phyloP scores from a whole-genome alignment of 192 early-diverging fungal genomes.

The Entomortierella parvispora region DNA sequence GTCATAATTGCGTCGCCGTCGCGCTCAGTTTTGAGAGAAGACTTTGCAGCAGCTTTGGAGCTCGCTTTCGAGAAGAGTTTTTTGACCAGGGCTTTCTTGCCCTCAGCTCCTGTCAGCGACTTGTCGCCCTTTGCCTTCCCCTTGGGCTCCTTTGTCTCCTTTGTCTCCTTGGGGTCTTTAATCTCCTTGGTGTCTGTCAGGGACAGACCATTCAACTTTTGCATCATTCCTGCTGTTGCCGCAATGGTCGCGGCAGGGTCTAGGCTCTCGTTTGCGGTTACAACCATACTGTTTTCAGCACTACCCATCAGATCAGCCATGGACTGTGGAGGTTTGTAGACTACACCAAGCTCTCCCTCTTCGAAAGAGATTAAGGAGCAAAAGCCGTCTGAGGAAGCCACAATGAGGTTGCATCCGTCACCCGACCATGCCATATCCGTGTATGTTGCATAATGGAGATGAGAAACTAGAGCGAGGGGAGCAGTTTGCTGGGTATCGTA shows the following conservation, averaged over 20 bases:
- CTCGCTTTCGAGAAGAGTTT: conserved; percentile 15
- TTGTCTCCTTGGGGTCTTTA: conserved; percentile 19
- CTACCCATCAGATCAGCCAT: conserved; percentile 23
- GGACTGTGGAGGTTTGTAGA: conserved; percentile 28
- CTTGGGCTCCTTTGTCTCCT: conserved; percentile 13
- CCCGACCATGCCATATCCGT: conserved; percentile 89
- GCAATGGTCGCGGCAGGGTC: conserved; percentile 30
- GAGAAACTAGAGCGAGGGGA: conserved; percentile 78
- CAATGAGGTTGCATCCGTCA: conserved; percentile 79
- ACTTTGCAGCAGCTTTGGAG: conserved; percentile 8
- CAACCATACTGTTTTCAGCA: background rate
- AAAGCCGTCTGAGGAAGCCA: conserved; percentile 89
- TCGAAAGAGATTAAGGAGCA: conserved; percentile 82
- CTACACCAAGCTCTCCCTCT: conserved; percentile 70
- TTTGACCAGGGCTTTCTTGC: conserved; percentile 11
- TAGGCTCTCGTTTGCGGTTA: background rate
- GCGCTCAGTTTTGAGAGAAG: conserved; percentile 25
- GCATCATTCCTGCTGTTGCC: conserved; percentile 42
- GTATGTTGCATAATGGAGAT: conserved; percentile 89
- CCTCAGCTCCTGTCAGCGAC: background rate
- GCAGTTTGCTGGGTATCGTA: conserved; percentile 85
- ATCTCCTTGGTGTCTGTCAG: conserved; percentile 23
- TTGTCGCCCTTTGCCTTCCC: conserved; percentile 27
- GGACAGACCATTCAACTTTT: conserved; percentile 37
- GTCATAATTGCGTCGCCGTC: conserved; percentile 44